Conservation (phyloP, 768 basidiomycete genomes). For the Phanerochaete carnosa region DNA sequence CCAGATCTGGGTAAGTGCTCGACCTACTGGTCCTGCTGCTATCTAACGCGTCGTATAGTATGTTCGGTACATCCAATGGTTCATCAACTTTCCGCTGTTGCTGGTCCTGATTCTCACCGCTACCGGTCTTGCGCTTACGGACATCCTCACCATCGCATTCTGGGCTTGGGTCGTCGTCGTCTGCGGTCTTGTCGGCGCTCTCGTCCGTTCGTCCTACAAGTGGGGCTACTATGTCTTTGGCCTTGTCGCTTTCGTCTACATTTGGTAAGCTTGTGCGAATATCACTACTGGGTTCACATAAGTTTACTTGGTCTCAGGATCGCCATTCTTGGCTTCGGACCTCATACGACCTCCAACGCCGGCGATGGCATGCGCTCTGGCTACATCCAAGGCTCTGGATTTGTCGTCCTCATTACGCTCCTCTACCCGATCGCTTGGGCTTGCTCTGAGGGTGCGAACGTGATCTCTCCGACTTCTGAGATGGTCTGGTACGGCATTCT, state of each 20-base stretch:
- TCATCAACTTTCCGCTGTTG: constrained; percentile 50
- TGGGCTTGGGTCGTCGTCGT: constrained; percentile 45
- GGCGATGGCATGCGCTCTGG: constrained; percentile 20
- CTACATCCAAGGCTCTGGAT: constrained; percentile 32
- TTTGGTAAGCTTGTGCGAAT: constrained; percentile 34
- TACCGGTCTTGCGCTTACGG: constrained; percentile 43
- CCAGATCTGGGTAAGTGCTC: constrained; percentile 37
- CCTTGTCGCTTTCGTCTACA: constrained; percentile 41
- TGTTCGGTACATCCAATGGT: constrained; percentile 52
- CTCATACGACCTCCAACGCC: constrained; percentile 22
- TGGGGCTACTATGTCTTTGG: constrained; percentile 49
- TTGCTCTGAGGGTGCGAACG: constrained; percentile 47
- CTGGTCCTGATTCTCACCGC: constrained; percentile 43
- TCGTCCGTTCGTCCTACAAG: constrained; percentile 48
- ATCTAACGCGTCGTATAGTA: constrained; percentile 25
- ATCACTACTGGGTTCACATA: constrained; percentile 3
- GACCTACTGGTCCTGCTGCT: neutral
- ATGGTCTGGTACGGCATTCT: constrained; percentile 55
- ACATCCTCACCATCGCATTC: constrained; percentile 43
- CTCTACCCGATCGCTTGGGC: constrained; percentile 59
- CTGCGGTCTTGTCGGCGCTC: constrained; percentile 45
- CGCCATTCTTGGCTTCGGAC: constrained; percentile 22
- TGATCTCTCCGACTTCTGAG: constrained; percentile 45
- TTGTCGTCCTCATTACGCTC: constrained; percentile 47
- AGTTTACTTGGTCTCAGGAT: constrained; percentile 5